phyloP scores from a whole-genome alignment of 2,329 filamentous ascomycete genomes.

The Aspergillus uvarum region DNA sequence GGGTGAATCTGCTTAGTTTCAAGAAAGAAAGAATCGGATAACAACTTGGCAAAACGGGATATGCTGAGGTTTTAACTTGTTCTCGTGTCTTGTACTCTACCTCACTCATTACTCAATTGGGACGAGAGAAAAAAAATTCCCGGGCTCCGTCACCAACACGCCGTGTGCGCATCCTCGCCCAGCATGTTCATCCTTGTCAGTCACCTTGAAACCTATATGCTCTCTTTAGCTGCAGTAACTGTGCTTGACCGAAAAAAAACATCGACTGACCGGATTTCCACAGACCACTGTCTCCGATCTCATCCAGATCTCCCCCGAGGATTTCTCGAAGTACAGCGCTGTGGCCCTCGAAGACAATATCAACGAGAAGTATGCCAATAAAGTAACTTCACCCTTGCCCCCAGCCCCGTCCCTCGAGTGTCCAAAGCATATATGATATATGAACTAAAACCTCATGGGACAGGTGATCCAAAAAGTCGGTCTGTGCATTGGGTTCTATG shows the following conservation, averaged over 20 bases:
- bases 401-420: too few species aligned
- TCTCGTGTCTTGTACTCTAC: slow-evolving; percentile 12
- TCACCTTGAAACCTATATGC: slow-evolving; percentile 22
- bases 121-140: not conserved
- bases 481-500: slow-evolving; percentile 89
- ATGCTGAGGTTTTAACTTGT: slow-evolving; percentile 15
- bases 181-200: slow-evolving; percentile 54
- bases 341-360: slow-evolving; percentile 94
- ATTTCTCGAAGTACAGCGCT: slow-evolving; percentile 77
- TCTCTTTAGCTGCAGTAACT: not conserved
- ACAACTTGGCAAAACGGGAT: slow-evolving; percentile 9
- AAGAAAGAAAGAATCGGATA: not conserved
- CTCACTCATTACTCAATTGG: not conserved
- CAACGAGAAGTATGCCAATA: slow-evolving; percentile 95
- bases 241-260: not conserved
- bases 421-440: not conserved
- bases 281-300: slow-evolving; percentile 93
- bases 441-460: slow-evolving; percentile 6
- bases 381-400: slow-evolving; percentile 50
- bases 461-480: slow-evolving; percentile 90
- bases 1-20: not conserved
- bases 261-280: slow-evolving; percentile 13
- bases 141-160: slow-evolving; percentile 3
- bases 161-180: slow-evolving; percentile 4
- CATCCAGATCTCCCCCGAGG: slow-evolving; percentile 84